Percentiles rank a stretch among this genome's conserved stretches.
Conservation (phyloP, 139 green algal genomes). For the Chlamydomonas eustigma region DNA sequence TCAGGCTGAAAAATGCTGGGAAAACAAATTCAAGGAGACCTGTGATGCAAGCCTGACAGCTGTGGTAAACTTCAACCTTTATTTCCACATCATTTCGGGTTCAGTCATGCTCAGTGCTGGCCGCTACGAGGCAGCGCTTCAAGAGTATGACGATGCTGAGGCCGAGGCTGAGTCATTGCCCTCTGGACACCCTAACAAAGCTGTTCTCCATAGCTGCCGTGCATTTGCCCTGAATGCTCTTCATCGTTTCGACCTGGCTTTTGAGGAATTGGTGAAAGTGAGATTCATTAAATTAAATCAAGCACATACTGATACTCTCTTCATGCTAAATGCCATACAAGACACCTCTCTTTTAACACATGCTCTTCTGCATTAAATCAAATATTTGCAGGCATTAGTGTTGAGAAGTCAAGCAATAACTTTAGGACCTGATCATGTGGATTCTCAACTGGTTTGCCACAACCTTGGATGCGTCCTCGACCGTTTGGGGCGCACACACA, state of each 20-base stretch:
- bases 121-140: constrained; percentile 16
- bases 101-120: constrained; percentile 35
- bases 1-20: neutral
- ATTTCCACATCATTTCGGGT: constrained; percentile 21
- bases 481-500: constrained; percentile 39
- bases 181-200: constrained; percentile 27
- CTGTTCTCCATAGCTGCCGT: constrained; percentile 28
- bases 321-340: too few species aligned
- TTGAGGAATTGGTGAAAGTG: constrained; percentile 41
- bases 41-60: too few species aligned
- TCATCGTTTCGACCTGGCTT: constrained; percentile 31
- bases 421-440: constrained; percentile 39
- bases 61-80: neutral
- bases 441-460: constrained; percentile 41
- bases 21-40: neutral
- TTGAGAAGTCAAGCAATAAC: constrained; percentile 20
- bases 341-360: too few species aligned
- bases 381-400: constrained; percentile 21
- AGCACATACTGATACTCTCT: too few species aligned
- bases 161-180: constrained; percentile 25
- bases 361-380: too few species aligned
- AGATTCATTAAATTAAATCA: too few species aligned
- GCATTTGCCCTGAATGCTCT: constrained; percentile 33
- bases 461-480: constrained; percentile 55
- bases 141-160: constrained; percentile 13